Evolutionary conservation across 2,329 filamentous ascomycete genomes (phyloP), one percentile per base, ranked within the genome.

Genomic region (Eurotiales sp.): DNA sequence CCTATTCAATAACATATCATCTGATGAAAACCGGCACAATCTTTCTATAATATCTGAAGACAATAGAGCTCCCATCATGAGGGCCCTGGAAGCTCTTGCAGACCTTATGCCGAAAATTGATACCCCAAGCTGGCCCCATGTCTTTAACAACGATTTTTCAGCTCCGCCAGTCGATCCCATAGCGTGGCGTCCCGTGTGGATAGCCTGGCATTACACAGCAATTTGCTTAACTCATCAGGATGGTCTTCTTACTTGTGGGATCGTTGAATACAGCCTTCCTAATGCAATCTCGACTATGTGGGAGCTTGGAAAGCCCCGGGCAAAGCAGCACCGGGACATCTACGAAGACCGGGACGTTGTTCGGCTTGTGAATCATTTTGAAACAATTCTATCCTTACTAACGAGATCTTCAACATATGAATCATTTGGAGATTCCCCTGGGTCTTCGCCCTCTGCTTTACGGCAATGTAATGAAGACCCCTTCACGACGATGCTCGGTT

Each of bases 171-270:
- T 40, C 19, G 15, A 40, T 8, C 36, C 36, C 12, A 12, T 17
- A 22, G 36, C 30, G 4, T 46, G 43, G 43, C 43, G 30, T 46
- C 32, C 43, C 12, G 25, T 46, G n/a, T 46, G 43, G 43, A 46
- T 46, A 46, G 43, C 43, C 11, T 46, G 43, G 43, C 43, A 46
- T 27, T 46, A 46, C 27, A 46, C 43, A 17, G 43, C 25, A 8
- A 46, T 46, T 8, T 29, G 22, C 17, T 15, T 46, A 3, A 46
- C 43, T 10, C 43, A 46, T n/a, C 43, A 46, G 6, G 43, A 46
- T 15, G 23, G 25, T 30, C 25, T 46, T 14, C 25, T 46, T 5
- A 30, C 43, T 5, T 32, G 22, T 34, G 43, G 43, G 11, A 46
- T 46, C 34, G 43, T 46, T 3, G 43, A 46, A 30, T 46, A 46